phyloP scores from a whole-genome alignment of 495 filamentous ascomycete genomes.

The Trichoderma parareesei region DNA sequence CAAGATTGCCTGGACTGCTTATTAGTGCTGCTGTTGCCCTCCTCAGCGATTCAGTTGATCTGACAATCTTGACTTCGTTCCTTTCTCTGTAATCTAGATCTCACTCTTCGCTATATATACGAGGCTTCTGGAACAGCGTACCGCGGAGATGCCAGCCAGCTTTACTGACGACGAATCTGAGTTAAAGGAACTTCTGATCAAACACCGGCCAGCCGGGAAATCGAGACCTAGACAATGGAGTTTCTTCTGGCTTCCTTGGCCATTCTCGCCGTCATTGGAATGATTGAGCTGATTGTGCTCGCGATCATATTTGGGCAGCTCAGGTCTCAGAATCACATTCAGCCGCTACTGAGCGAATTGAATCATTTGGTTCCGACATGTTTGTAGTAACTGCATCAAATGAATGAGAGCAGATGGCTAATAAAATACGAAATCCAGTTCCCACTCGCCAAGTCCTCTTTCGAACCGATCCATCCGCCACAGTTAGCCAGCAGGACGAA shows the following conservation, averaged over 20 bases:
- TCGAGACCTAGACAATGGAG: background rate
- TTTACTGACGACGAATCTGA: background rate
- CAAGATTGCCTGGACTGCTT: no score
- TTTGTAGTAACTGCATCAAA: background rate
- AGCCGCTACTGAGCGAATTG: background rate
- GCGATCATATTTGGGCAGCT: background rate
- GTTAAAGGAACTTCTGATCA: background rate
- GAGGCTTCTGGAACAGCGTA: no score
- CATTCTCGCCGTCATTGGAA: background rate
- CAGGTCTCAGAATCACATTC: background rate
- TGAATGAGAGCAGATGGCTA: background rate
- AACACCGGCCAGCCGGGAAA: background rate
- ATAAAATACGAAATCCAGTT: background rate
- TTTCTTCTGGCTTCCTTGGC: background rate
- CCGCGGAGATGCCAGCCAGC: background rate
- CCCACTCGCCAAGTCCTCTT: background rate
- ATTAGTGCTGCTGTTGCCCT: no score
- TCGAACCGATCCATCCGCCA: background rate
- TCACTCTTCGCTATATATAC: no score
- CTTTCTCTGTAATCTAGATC: no score
- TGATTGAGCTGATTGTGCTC: background rate
- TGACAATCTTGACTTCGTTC: no score
- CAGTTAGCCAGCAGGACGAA: background rate
- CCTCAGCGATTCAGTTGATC: no score
- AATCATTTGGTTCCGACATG: no score